These are phyloP conservation scores for Colletotrichum filicis DNA, from an alignment of 2,329 filamentous ascomycete genomes.

Conservation along the genomic window DNA sequence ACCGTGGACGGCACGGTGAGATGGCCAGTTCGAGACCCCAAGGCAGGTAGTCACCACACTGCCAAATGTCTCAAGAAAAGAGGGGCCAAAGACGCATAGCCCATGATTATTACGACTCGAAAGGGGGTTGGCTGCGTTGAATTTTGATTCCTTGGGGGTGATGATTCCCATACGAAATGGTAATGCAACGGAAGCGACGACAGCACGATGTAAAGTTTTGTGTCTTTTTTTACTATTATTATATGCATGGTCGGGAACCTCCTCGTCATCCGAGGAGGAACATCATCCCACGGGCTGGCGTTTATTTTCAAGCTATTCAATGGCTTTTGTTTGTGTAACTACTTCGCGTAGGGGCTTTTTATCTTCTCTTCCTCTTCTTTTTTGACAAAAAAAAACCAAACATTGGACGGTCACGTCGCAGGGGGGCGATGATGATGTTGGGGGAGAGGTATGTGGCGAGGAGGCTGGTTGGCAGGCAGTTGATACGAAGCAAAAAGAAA, in stretches of 20 bases:
- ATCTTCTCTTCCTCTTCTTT: neutral
- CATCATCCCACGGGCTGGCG: constrained; percentile 19
- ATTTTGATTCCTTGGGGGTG: constrained; percentile 18
- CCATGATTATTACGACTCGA: constrained; percentile 35
- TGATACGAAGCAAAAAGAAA: neutral
- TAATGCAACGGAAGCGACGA: constrained; percentile 34
- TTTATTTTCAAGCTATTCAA: constrained; percentile 1
- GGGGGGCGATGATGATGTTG: neutral
- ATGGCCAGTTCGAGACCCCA: constrained; percentile 72
- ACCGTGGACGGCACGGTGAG: constrained; percentile 93
- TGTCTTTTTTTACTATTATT: constrained; percentile 26
- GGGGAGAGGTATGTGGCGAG: neutral
- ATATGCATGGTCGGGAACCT: constrained; percentile 31
- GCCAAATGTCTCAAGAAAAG: neutral
- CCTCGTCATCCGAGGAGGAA: neutral
- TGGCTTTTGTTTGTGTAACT: constrained; percentile 3
- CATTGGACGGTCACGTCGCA: neutral
- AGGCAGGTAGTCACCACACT: constrained; percentile 7
- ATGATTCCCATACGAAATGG: constrained; percentile 28
- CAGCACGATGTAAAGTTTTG: constrained; percentile 34
- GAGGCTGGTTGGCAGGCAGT: neutral
- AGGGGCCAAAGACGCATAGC: neutral
- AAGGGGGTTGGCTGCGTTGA: constrained; percentile 31
- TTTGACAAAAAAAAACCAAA: neutral
- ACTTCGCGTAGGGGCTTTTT: neutral